Base-by-base conservation (phyloP, 805 yeast genomes). In the Starmerella scarabaei region DNA sequence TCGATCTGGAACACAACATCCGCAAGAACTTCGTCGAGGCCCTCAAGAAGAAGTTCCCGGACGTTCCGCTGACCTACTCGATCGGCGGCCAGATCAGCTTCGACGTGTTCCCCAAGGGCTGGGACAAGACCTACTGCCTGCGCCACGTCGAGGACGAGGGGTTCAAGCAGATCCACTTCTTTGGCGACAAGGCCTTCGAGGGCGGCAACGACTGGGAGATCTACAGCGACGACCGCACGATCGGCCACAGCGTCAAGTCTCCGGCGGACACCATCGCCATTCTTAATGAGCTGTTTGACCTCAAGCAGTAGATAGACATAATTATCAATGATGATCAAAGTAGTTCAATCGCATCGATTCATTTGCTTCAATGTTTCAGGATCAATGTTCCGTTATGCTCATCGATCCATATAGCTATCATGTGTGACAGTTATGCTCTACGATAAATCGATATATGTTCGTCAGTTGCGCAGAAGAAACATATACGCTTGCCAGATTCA, bases 121-220 rank as follows among this genome's bases (percentile, higher is more conserved):
- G 99, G 99, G 99, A 91, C 67, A 91, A 91, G 75, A 91, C 99
- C 47, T 91, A 88, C 71, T 83, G 94, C 65, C 74, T 91, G 61
- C 85, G 80, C 65, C 98, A 88, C 66, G 86, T 91, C 54, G 83
- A 67, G 56, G 64, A 69, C 45, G 95, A 88, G 65, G 76, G 80
- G 51, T 91, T 86, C 69, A 71, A 76, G 57, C 72, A 75, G 54
- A 84, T 91, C 56, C 97, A 91, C 70, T 91, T 91, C 77, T 91
- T 91, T 60, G 98, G 99, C 67, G 99, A 91, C 73, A 91, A 91
- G 73, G 73, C 94, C 51, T 80, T 80, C 71, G 52, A 63, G 67
- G 99, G 99, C 60, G 98, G 99, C 68, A 91, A 91, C 67, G 99
- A 91, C 69, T 91, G 79, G 67, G 98, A 91, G 73, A 91, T 91